These are phyloP conservation scores for Canavalia ensiformis DNA, from an alignment of 306 rosid genomes.

Conservation along the genomic window DNA sequence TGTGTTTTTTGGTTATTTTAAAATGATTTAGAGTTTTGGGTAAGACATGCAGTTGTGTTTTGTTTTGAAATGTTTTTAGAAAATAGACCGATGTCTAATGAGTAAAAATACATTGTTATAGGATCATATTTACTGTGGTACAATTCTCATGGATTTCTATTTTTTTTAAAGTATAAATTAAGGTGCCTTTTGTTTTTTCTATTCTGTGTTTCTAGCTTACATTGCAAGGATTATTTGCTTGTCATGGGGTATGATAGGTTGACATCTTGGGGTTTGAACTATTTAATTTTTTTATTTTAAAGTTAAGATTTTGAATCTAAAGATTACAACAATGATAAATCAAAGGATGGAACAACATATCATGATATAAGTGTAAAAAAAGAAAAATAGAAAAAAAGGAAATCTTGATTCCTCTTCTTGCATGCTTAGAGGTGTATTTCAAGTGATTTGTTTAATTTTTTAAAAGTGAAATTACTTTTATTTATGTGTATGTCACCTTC, in stretches of 20 bases:
- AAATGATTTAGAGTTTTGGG: not conserved
- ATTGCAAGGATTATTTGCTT: not conserved
- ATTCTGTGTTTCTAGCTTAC: too few species aligned
- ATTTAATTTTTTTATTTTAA: not conserved
- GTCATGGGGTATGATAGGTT: not conserved
- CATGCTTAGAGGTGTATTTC: constrained; percentile 18
- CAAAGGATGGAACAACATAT: constrained; percentile 27
- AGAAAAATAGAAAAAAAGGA: not conserved
- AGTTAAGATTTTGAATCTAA: not conserved
- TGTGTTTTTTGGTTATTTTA: not conserved
- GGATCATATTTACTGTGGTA: too few species aligned
- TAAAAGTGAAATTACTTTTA: not conserved
- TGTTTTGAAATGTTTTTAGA: not conserved
- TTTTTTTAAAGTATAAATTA: not conserved
- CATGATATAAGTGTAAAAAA: not conserved
- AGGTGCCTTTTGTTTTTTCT: not conserved
- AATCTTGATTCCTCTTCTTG: constrained; percentile 5
- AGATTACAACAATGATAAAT: constrained; percentile 5
- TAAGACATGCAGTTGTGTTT: not conserved
- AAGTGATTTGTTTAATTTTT: not conserved
- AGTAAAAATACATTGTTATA: too few species aligned
- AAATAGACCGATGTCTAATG: constrained; percentile 18
- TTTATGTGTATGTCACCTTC: not conserved
- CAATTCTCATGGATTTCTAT: not conserved
- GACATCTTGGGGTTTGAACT: not conserved